These are phyloP conservation scores for Penicillium angulare DNA, from an alignment of 495 filamentous ascomycete species.

Conservation along the genomic window DNA sequence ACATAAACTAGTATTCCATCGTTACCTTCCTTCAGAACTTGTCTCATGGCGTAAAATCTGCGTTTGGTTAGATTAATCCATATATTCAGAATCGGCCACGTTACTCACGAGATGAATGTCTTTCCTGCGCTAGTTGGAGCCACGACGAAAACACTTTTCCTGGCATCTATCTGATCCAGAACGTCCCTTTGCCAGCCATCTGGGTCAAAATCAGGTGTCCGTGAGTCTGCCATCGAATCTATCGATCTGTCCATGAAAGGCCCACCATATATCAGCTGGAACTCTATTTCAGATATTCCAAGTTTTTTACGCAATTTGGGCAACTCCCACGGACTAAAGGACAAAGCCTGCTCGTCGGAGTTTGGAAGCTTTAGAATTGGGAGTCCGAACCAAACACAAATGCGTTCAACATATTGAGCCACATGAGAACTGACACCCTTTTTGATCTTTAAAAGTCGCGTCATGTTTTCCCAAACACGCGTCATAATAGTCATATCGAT, in stretches of 20 bases:
- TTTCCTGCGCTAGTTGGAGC: constrained; percentile 73
- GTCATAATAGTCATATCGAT: no score
- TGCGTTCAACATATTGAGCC: no score
- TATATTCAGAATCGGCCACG: neutral
- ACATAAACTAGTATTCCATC: constrained; percentile 73
- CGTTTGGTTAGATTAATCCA: neutral
- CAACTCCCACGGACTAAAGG: no score
- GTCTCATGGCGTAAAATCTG: constrained; percentile 76
- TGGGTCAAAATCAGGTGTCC: constrained; percentile 64
- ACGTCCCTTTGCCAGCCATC: constrained; percentile 76
- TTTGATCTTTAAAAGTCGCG: no score
- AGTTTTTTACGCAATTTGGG: constrained; percentile 21
- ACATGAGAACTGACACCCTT: no score
- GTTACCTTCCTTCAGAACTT: constrained; percentile 63
- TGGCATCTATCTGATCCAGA: constrained; percentile 67
- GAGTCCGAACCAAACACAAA: no score
- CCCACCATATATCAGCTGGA: constrained; percentile 65
- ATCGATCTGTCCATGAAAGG: constrained; percentile 73
- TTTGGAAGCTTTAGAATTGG: no score
- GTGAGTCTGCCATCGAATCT: constrained; percentile 61
- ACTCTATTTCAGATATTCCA: constrained; percentile 39
- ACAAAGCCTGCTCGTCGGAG: no score
- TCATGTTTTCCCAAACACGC: no score
- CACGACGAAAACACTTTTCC: constrained; percentile 69
- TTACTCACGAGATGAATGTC: constrained; percentile 52